phyloP scores from a whole-genome alignment of 768 basidiomycete species.

The Rhodotorula diobovata region DNA sequence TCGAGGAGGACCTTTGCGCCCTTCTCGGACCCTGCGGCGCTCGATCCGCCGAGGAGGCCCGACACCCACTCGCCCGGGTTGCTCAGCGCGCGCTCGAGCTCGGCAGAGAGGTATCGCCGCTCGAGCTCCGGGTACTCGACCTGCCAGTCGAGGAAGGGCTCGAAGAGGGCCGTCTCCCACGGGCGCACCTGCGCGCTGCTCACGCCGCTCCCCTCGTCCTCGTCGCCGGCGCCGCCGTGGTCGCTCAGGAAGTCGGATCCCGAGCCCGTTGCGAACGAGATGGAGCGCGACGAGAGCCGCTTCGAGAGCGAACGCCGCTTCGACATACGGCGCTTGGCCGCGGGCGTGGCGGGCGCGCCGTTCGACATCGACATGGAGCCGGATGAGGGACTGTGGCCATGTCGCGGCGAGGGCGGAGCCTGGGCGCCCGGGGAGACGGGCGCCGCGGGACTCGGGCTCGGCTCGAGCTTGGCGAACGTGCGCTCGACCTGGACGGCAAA shows the following conservation, averaged over 20 bases:
- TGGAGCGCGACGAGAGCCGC: constrained; percentile 29
- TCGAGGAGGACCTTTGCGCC: constrained; percentile 35
- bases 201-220: neutral
- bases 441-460: neutral
- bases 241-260: constrained; percentile 12
- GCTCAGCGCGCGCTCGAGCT: constrained; percentile 8
- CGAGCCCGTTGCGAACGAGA: constrained; percentile 36
- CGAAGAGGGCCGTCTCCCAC: constrained; percentile 90
- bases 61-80: constrained; percentile 22
- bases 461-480: constrained; percentile 62
- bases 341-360: constrained; percentile 25
- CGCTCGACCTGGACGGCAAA: constrained; percentile 70
- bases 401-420: constrained; percentile 4
- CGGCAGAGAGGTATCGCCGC: constrained; percentile 56
- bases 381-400: neutral
- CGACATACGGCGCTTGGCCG: constrained; percentile 38
- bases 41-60: neutral
- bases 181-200: constrained; percentile 11
- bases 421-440: neutral
- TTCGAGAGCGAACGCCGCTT: constrained; percentile 48
- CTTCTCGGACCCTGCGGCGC: neutral
- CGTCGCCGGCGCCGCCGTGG: constrained; percentile 3
- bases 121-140: constrained; percentile 77
- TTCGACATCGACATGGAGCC: neutral
- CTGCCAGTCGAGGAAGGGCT: constrained; percentile 89